Base-by-base conservation (phyloP, 345 rosid genomes). In the Murraya paniculata region DNA sequence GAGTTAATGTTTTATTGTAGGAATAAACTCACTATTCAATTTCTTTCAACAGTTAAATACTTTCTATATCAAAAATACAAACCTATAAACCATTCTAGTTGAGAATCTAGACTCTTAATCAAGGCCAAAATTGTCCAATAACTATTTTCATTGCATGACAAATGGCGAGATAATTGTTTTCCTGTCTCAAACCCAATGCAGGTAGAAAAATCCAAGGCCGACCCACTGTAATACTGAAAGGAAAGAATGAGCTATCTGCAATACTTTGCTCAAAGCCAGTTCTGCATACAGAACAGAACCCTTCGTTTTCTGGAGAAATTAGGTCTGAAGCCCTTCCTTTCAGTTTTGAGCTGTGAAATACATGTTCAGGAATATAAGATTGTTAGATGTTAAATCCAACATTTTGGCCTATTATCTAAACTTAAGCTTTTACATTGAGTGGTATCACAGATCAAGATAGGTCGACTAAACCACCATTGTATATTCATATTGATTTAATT, bases 131-230 rank as follows among this genome's bases (percentile, higher is more conserved):
- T 48, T 48, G 4, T 64, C n/a, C 48, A 9, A 68, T 41, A 73
- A 48, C 19, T 3, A 65, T 35, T 66, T 58, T 45, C 4, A 39
- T 41, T 19, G 31, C 11, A 35, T 16, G 50, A 39, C 22, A 74
- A 62, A 21, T n/a, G 30, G 72, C 4, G 27, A 64, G 62, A 50
- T n/a, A 39, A 76, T 56, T 10, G 24, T 25, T 9, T 64, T 55
- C 39, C 50, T 9, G 31, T 75, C 28, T 22, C 31, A 76, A 71
- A 58, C 27, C 65, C 41, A 50, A 77, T 55, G 21, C 31, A 73
- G 22, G 71, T 27, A 60, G 27, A 50, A 33, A 74, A 70, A 6
- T 28, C 72, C 36, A 78, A 75, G 36, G 27, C 38, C n/a, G 56
- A 22, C 59, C 59, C 28, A 48, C 7, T 19, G 48, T n/a, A 78